Evolutionary conservation across 2,329 filamentous ascomycete species (phyloP).

Genomic region (Colletotrichum salicis): DNA sequence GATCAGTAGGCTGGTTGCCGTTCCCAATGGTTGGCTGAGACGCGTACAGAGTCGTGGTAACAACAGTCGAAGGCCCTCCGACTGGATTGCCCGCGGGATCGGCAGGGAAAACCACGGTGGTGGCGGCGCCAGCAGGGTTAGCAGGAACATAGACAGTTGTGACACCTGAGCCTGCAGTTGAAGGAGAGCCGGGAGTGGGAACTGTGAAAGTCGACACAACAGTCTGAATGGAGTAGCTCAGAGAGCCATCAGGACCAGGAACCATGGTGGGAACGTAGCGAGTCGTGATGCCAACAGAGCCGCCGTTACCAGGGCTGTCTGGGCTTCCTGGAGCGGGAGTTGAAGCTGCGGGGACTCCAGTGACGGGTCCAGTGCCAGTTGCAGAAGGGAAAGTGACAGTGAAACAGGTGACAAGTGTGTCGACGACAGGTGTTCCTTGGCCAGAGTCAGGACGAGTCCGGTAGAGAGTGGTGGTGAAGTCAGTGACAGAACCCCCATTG

Average conservation of each 20-base stretch:
- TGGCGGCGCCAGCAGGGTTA: neutral
- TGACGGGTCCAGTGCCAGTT: conserved; percentile 8
- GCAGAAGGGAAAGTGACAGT: conserved; percentile 40
- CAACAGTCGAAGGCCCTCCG: conserved; percentile 12
- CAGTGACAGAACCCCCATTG: conserved; percentile 3
- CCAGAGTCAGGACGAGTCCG: conserved; percentile 18
- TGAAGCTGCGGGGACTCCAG: neutral
- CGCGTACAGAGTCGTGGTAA: conserved; percentile 40
- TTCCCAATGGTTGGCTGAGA: conserved; percentile 44
- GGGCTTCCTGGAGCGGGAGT: neutral
- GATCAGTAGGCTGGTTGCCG: conserved; percentile 43
- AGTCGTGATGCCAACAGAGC: conserved; percentile 17
- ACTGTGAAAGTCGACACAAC: conserved; percentile 48
- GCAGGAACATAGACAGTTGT: neutral
- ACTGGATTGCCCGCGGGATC: neutral
- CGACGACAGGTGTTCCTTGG: conserved; percentile 23
- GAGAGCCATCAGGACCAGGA: conserved; percentile 45
- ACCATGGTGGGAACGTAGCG: conserved; percentile 26
- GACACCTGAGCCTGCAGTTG: conserved; percentile 17
- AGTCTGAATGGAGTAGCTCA: conserved; percentile 41
- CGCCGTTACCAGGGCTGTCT: neutral
- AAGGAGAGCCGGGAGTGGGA: conserved; percentile 21
- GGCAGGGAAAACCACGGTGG: neutral
- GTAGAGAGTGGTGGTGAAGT: conserved; percentile 35
- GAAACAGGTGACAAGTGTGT: conserved; percentile 38